Evolutionary conservation across 2,329 filamentous ascomycete genomes (phyloP), one percentile per base, ranked within the genome.

Genomic region (Ilyonectria destructans): DNA sequence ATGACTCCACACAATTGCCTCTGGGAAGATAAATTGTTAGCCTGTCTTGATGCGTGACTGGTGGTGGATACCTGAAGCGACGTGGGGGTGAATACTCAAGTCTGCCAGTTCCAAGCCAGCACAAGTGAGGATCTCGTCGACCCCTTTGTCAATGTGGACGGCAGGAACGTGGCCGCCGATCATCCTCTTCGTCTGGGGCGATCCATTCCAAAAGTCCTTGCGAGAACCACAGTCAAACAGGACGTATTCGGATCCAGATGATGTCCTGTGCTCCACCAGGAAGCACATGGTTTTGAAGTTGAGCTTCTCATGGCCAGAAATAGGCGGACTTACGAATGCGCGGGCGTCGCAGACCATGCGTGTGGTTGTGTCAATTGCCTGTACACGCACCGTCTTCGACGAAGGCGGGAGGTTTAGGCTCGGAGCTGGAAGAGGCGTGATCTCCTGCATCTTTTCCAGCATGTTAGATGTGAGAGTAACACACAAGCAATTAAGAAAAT

Each of bases 1-100:
- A 26, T 77, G 75, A 23, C 73, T 76, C 75, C 75, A 77, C 2
- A 77, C 63, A 10, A 76, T 67, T 21, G 68, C 70, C 26, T 75
- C 74, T 56, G 29, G 19, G 9, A 5, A 21, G 35, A 46, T 15
- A 13, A 4, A n/a, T 9, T 13, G 19, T 23, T 13, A 46, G 45
- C 45, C 6, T 26, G 6, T 26, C 26, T 4, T 23, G 45, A 13
- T 23, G 8, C 6, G 21, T 4, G 45, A 12, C 19, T 21, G 9
- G 3, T 9, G 19, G 19, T 15, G 4, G 10, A 46, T 37, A n/a
- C 43, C n/a, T 19, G 9, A 9, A n/a, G 19, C 6, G 12, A 46
- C 7, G 13, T 46, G 45, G 4, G 21, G 19, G 15, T 46, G 10
- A 40, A 31, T 58, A 58, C 56, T 58, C 26, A 58, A 13, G 40